Evolutionary conservation across 1,139 yeast genomes (phyloP), one percentile per base, ranked within the genome.

Genomic region (Hemisphaericaspora xylofermentans): DNA sequence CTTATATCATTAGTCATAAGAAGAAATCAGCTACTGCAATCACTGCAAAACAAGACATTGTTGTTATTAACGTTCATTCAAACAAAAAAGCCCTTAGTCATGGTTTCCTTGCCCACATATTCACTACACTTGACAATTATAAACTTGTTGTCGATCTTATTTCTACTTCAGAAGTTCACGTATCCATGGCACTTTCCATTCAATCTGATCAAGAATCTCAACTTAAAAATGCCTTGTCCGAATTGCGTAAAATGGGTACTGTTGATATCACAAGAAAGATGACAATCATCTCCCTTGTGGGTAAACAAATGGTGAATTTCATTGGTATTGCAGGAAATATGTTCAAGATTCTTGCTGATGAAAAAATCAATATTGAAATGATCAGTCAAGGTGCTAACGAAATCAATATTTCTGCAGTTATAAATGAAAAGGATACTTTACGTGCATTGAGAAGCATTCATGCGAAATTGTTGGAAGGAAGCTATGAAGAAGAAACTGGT

Each of bases 321-420:
- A 87, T 93, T 49, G 98, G 98, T 60, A 91, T 89, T 58, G 98
- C 98, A 0, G 97, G 98, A 34, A 84, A 88, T 51, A 93, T 93
- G 97, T 93, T 93, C 67, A 84, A 91, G 51, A 88, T 95, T 2
- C 71, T 93, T 54, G 98, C 98, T 4, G 94, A 88, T 57, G 96
- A 93, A 54, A 80, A 79, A 42, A 86, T 93, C 56, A 93, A 93
- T 66, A 89, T 93, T 54, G 98, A 93, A 64, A 93, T 93, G 98
- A 93, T 93, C 58, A 81, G 91, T 43, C 98, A 93, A 72, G 98
- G 98, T 52, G 97, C 98, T 26, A 91, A 93, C 58, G 98, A 93
- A 66, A 93, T 93, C 55, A 93, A 93, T 63, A 93, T 93, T 42
- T 87, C 96, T 30, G 95, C 98, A 46, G 98, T 93, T 43, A 88